Conservation (phyloP, 768 basidiomycete genomes). For the Goffeauzyma gilvescens region DNA sequence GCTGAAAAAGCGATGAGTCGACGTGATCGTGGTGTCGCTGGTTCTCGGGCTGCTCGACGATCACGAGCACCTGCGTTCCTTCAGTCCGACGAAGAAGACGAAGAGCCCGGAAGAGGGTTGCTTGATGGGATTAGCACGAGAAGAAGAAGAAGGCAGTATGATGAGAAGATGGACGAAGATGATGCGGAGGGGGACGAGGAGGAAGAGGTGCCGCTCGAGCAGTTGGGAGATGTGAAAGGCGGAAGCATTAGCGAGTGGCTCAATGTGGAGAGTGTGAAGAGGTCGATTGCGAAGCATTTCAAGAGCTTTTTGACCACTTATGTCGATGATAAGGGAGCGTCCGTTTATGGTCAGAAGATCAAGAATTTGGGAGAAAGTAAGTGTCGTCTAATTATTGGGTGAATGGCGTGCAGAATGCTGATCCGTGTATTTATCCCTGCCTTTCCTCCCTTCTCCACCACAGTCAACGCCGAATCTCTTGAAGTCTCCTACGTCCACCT, state of each 20-base stretch:
- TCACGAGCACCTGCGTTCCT: conserved; percentile 73
- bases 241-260: conserved; percentile 98
- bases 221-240: conserved; percentile 92
- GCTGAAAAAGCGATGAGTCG: conserved; percentile 76
- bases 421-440: too few relatives aligned
- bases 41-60: conserved; percentile 50
- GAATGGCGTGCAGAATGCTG: too few relatives aligned
- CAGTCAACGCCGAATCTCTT: conserved; percentile 90
- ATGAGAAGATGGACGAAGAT: conserved; percentile 74
- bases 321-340: conserved; percentile 73
- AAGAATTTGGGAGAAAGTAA: conserved; percentile 83
- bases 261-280: conserved; percentile 69
- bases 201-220: conserved; percentile 83
- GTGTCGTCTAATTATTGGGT: conserved; percentile 14
- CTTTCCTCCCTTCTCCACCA: too few relatives aligned
- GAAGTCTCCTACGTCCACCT: conserved; percentile 96
- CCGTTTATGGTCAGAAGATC: conserved; percentile 87
- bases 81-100: conserved; percentile 60
- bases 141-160: conserved; percentile 75
- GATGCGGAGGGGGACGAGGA: conserved; percentile 51
- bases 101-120: conserved; percentile 44
- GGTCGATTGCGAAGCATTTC: conserved; percentile 81
- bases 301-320: conserved; percentile 88
- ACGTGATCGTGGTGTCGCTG: conserved; percentile 63
- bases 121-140: conserved; percentile 54